Base-by-base conservation (phyloP, 2,329 filamentous ascomycete species). In the Aspergillus pseudoglaucus region DNA sequence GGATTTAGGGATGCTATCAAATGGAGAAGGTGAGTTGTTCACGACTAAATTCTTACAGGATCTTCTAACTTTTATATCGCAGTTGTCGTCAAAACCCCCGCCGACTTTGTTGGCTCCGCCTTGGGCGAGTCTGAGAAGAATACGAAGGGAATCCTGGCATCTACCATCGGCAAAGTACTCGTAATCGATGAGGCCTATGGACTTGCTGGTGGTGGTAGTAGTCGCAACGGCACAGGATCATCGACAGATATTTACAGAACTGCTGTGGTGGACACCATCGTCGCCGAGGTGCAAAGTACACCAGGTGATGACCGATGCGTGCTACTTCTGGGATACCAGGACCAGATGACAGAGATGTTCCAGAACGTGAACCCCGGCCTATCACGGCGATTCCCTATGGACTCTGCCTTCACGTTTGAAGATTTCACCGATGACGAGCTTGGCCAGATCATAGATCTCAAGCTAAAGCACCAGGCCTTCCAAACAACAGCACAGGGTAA, bases 141-240 rank as follows among this genome's bases (percentile, higher is more conserved):
- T 30, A 90, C 87, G 0, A 90, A 88, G 54, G 82, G 73, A 0
- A 89, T 90, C 6, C 72, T 91, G 0, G 80, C 78, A 0, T 69
- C 81, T 0, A 82, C 84, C 0, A 53, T 77, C 0, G 87, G 88
- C 0, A 91, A 90, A 53, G 85, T 90, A 0, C 75, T 91, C 0
- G 79, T 91, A 12, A 89, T 91, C 2, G 87, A 91, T 52, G 87
- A 93, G 59, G 87, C 87, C 0, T 90, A 91, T 53, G 81, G 82
- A 30, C 72, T 91, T 0, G 78, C 68, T 1, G 70, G 70, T 0
- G 61, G 63, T 6, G 60, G 55, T 2, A 51, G 44, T 2, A 51
- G 44, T 2, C 63, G 59, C 0, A 57, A 56, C n/a, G 53, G 53
- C 2, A 58, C 57, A 1, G 58, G 62, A 1, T 44, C 46, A 0